phyloP scores from a whole-genome alignment of 441 rosid genomes.

The Erodium moschatum region DNA sequence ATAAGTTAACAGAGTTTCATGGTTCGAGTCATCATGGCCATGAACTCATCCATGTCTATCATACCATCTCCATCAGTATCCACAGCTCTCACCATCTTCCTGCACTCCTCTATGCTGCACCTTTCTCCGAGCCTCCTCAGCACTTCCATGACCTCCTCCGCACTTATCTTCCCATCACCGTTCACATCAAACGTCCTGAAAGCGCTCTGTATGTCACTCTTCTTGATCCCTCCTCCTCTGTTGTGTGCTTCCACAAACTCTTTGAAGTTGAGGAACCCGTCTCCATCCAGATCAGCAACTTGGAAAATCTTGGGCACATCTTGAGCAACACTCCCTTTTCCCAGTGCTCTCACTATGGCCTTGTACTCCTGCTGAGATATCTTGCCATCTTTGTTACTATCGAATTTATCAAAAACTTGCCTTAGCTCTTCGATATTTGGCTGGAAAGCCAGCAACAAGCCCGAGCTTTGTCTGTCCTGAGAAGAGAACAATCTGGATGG shows the following conservation, averaged over 20 bases:
- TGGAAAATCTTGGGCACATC: conserved; percentile 60
- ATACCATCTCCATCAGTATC: conserved; percentile 62
- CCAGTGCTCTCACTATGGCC: conserved; percentile 52
- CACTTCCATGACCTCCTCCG: conserved; percentile 59
- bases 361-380: conserved; percentile 74
- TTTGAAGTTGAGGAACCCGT: conserved; percentile 70
- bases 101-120: conserved; percentile 58
- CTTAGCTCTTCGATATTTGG: conserved; percentile 56
- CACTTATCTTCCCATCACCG: conserved; percentile 69
- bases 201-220: conserved; percentile 49
- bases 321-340: conserved; percentile 32
- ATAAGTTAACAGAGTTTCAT: background rate
- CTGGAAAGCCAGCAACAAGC: conserved; percentile 27
- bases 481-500: conserved; percentile 54
- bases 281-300: conserved; percentile 64
- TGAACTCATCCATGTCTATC: conserved; percentile 72
- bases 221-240: conserved; percentile 49
- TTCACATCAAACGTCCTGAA: conserved; percentile 57
- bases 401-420: conserved; percentile 60
- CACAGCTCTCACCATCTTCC: conserved; percentile 70
- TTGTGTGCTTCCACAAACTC: conserved; percentile 67
- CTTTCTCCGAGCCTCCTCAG: conserved; percentile 67
- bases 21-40: conserved; percentile 58
- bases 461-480: background rate
- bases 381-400: conserved; percentile 64